Base-by-base conservation (phyloP, 2,329 filamentous ascomycete species). In the Hypoxylon sp. region DNA sequence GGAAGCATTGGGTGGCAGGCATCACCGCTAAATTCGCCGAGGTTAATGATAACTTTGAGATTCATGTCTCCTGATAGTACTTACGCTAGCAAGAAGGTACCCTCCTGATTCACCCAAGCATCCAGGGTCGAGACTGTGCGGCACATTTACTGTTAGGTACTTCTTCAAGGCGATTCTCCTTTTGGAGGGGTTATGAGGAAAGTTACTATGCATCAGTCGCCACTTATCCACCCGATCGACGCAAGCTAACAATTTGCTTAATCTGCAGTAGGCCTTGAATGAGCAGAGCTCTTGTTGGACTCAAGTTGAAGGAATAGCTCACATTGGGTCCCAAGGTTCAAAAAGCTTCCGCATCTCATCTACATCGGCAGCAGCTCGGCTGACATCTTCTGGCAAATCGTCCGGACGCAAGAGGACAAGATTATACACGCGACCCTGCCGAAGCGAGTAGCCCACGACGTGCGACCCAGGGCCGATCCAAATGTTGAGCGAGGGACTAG, bases 391-490 rank as follows among this genome's bases (percentile, higher is more conserved):
- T 1, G 72, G 72, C 32, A 79, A 62, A 41, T 78, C 73, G 51
- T 79, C 77, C 0, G 76, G 76, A 9, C 72, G 71, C 7, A 78
- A 55, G 8, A 78, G 67, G 1, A 78, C 76, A 37, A 79, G 69
- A 57, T 79, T 78, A 60, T 75, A 77, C 27, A 74, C 65, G 17
- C 68, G 63, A 13, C 74, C 74, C 7, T 69, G 72, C 38, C 73
- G 68, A 4, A 79, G 64, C 4, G 75, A 67, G 50, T 80, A 80
- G 36, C 73, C 72, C 20, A 79, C 76, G 4, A 75, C 78, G 59
- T 83, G 80, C 9, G 70, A 69, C 31, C 73, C 67, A 0, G 79
- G 80, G 0, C 80, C 79, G 16, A 82, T 64, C 79, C 81, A 82
- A 57, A 81, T 78, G 55, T 80, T 75, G 2, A 82, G 75, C 23